Evolutionary conservation across 2,329 filamentous ascomycete species (phyloP).

Genomic region (Parastagonospora avenae): DNA sequence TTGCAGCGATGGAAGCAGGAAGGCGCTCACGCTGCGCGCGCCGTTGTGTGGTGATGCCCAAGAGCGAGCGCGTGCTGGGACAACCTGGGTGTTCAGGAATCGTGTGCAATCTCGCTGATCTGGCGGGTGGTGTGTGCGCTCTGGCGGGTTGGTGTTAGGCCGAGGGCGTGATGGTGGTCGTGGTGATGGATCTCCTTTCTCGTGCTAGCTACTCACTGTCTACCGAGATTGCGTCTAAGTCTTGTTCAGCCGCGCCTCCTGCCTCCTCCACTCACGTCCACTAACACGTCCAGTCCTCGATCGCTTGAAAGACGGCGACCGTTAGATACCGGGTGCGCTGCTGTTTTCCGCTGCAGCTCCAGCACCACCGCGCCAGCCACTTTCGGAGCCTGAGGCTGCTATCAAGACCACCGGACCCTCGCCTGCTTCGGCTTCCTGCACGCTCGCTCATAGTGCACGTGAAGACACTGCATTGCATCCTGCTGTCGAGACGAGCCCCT

Average conservation of each 20-base stretch:
- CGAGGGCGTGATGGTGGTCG: constrained; percentile 3
- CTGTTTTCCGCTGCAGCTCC: constrained; percentile 3
- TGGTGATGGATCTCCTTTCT: constrained; percentile 20
- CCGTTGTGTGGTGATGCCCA: neutral
- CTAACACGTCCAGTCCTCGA: constrained; percentile 16
- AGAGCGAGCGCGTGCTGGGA: constrained; percentile 12
- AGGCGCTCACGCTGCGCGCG: neutral
- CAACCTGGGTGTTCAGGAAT: constrained; percentile 2
- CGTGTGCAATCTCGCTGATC: constrained; percentile 9
- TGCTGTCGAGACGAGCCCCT: too few species aligned
- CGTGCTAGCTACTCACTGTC: constrained; percentile 10
- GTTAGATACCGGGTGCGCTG: constrained; percentile 18
- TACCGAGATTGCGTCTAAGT: constrained; percentile 19
- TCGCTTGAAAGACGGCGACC: constrained; percentile 14
- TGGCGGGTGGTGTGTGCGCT: neutral
- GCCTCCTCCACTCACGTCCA: constrained; percentile 37
- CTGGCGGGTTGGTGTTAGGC: constrained; percentile 10
- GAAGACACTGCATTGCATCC: neutral
- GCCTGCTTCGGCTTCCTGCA: constrained; percentile 2
- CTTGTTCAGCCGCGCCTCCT: constrained; percentile 36
- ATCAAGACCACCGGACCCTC: constrained; percentile 1
- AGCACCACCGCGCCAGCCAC: neutral
- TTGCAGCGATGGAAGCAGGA: constrained; percentile 5
- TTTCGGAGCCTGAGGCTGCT: constrained; percentile 1
- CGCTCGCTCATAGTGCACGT: constrained; percentile 6